phyloP scores from a whole-genome alignment of 345 rosid genomes.

The Syzygium aromaticum region DNA sequence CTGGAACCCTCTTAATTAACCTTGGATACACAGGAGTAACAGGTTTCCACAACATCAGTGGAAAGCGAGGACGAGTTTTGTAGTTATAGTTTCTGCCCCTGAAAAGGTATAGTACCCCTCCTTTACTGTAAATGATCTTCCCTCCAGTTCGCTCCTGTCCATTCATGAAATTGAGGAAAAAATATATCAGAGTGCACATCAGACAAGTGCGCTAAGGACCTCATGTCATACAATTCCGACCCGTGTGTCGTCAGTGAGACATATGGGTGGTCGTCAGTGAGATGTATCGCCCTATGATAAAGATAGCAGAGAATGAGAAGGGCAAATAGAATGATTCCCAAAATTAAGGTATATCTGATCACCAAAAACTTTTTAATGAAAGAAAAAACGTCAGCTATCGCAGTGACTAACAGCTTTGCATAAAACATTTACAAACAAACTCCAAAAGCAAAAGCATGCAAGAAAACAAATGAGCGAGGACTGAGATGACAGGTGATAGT shows the following conservation, averaged over 20 bases:
- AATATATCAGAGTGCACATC: not conserved
- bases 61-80: conserved; percentile 67
- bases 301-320: not conserved
- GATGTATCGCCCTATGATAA: not conserved
- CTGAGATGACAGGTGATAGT: not conserved
- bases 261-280: not conserved
- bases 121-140: conserved; percentile 65
- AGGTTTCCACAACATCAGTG: conserved; percentile 97
- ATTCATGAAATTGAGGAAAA: not conserved
- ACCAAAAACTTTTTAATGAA: not conserved
- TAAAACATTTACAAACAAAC: not conserved
- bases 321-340: not conserved
- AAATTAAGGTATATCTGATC: not conserved
- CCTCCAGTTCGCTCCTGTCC: conserved; percentile 89
- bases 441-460: not conserved
- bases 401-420: not conserved
- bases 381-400: not conserved
- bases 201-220: not conserved
- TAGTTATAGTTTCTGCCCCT: conserved; percentile 93
- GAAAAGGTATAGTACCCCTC: conserved; percentile 72
- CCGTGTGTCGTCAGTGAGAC: not conserved
- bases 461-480: not conserved
- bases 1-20: conserved; percentile 59
- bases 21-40: conserved; percentile 68
- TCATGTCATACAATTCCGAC: not conserved